Percentiles rank a stretch among this genome's conserved stretches.
Evolutionary conservation across 371 early-diverging fungal species (phyloP).

Genomic region (Dinochytrium kinnereticum): DNA sequence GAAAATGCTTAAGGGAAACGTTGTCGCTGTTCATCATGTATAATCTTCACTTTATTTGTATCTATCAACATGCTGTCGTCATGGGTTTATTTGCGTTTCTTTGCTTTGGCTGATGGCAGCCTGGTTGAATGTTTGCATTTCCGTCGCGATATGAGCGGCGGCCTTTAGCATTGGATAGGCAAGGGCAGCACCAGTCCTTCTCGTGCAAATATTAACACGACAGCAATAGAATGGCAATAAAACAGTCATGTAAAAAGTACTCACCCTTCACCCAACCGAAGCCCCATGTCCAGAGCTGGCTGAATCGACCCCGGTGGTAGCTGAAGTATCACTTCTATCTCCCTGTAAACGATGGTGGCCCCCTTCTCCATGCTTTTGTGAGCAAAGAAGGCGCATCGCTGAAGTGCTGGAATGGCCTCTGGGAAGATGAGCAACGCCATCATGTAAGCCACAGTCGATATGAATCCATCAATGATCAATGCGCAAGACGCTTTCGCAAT

Average conservation of each 20-base stretch:
- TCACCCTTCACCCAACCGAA: conserved; percentile 41
- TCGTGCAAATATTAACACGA: neutral
- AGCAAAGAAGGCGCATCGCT: conserved; percentile 16
- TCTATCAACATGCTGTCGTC: neutral
- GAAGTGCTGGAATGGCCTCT: conserved; percentile 4
- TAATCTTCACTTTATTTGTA: neutral
- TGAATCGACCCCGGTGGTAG: neutral
- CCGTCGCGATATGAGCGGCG: conserved; percentile 31
- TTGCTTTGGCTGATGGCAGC: conserved; percentile 34
- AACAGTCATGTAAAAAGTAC: neutral
- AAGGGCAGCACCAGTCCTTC: conserved; percentile 39
- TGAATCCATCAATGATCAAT: conserved; percentile 38
- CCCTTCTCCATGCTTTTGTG: conserved; percentile 28
- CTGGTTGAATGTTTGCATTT: conserved; percentile 40
- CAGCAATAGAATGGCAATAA: conserved; percentile 1
- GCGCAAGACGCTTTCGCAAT: neutral
- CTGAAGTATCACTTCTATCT: neutral
- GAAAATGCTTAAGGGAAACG: too few species aligned
- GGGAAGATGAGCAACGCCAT: conserved; percentile 29
- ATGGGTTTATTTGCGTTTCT: neutral
- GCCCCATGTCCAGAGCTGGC: conserved; percentile 31
- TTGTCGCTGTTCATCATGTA: neutral
- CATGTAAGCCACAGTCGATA: conserved; percentile 29
- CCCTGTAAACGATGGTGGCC: conserved; percentile 4
- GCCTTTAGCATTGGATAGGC: conserved; percentile 32